Base-by-base conservation (phyloP, 148 eudicot species). In the Drosera capensis region DNA sequence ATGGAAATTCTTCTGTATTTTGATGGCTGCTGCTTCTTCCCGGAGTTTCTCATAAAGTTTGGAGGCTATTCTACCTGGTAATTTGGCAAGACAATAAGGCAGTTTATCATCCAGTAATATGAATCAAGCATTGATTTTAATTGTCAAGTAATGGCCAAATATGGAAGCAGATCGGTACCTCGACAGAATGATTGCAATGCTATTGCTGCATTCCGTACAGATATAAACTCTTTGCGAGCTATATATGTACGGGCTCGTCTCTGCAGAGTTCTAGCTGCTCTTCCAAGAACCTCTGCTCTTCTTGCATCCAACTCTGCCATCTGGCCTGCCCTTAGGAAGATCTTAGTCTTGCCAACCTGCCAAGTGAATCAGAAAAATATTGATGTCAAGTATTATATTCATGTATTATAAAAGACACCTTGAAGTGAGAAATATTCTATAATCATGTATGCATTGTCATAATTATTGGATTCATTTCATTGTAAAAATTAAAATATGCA, bases 301-400 rank as follows among this genome's bases (percentile, higher is more conserved):
- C 83, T 81, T 12, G 99, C 71, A 57, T 92, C 99, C 49, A 92
- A 64, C 63, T 92, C 99, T 42, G 99, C 99, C 99, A 92, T 92
- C 70, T 92, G 99, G 28, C 99, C 99, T 72, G 99, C 99, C 54
- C 99, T 76, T 52, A 92, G 70, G 54, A 92, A 92, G 58, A 85
- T 88, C 72, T 92, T 92, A 43, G 86, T 72, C 74, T 92, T 92
- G 40, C 99, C 99, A 41, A 92, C 60, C 99, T 86, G 79, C 50
- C 61, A 71, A 60, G 58, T 48, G 49, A 64, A 51, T 34, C 56
- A 55, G 34, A 47, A 48, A 6, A 24, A 39, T 37, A 26, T 47
- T 25, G 23, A 8, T 8, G 22, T 23, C 5, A 25, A 31, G 31
- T 13, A 26, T 40, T 45, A 40, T 7, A 3, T 20, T 5, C n/a